Percentiles rank a stretch among this genome's conserved stretches.
Evolutionary conservation across 257 asterid species (phyloP).

Genomic region (Nicotiana paniculata): DNA sequence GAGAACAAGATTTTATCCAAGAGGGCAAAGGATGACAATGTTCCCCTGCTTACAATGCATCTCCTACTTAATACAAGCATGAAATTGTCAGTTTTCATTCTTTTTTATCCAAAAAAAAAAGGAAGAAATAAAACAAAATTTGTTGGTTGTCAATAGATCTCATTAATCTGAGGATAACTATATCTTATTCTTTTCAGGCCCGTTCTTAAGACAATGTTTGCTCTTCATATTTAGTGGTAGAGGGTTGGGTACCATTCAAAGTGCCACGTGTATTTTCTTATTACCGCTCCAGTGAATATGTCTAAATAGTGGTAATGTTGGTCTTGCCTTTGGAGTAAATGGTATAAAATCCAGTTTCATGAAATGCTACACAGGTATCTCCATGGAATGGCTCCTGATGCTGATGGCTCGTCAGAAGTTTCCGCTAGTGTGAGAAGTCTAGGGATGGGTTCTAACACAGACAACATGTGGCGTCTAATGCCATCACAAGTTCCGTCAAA

Average conservation of each 20-base stretch:
- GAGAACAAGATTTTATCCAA: background rate
- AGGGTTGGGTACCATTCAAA: background rate
- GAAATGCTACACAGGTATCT: slow-evolving; percentile 43
- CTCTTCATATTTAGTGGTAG: background rate
- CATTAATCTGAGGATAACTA: background rate
- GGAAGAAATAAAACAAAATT: too few species aligned
- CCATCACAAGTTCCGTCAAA: slow-evolving; percentile 58
- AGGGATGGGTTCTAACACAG: slow-evolving; percentile 47
- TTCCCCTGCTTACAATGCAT: background rate
- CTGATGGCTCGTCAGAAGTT: slow-evolving; percentile 51
- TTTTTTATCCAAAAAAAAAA: background rate
- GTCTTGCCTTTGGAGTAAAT: background rate
- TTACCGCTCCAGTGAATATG: background rate
- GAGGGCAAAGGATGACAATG: background rate
- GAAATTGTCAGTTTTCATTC: background rate
- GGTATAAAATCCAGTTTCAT: slow-evolving; percentile 4
- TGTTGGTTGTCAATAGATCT: background rate
- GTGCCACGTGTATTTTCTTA: background rate
- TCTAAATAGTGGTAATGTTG: background rate
- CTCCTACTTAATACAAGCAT: background rate
- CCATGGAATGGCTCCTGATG: slow-evolving; percentile 44
- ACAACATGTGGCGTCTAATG: slow-evolving; percentile 51
- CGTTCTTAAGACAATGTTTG: background rate
- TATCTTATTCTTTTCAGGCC: background rate
- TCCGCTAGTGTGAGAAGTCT: slow-evolving; percentile 36